phyloP scores from a whole-genome alignment of 306 rosid genomes.

The Sphenostylis stenocarpa region DNA sequence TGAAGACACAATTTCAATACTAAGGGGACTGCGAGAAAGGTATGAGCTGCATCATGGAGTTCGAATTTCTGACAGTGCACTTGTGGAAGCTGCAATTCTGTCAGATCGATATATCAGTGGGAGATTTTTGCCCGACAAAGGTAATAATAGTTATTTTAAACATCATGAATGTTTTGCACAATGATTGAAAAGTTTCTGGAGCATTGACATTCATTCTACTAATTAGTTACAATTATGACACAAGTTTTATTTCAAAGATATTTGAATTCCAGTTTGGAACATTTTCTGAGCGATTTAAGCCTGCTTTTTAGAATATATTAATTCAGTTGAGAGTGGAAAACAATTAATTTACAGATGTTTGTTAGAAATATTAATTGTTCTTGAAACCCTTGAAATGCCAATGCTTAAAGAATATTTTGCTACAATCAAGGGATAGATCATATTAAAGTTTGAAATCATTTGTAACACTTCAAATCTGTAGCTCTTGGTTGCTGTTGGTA shows the following conservation, averaged over 20 bases:
- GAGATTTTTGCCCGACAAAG: conserved; percentile 97
- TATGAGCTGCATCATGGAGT: conserved; percentile 97
- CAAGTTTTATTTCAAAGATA: neutral
- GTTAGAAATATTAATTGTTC: neutral
- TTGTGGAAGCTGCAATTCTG: conserved; percentile 93
- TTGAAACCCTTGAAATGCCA: neutral
- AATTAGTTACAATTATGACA: neutral
- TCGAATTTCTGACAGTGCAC: conserved; percentile 95
- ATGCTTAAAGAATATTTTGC: neutral
- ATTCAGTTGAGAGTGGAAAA: neutral
- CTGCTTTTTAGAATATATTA: neutral
- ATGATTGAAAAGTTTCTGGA: conserved; percentile 3
- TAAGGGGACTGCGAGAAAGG: conserved; percentile 94
- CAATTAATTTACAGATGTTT: neutral
- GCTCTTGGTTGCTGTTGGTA: conserved; percentile 8
- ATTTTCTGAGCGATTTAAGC: conserved; percentile 11
- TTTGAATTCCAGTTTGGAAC: conserved; percentile 3
- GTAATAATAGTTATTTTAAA: conserved; percentile 39
- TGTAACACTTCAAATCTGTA: conserved; percentile 1
- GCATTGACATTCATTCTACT: neutral
- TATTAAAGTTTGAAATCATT: conserved; percentile 7
- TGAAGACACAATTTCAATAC: conserved; percentile 86
- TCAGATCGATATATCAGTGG: conserved; percentile 98
- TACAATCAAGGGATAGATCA: neutral
- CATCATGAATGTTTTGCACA: neutral